These are phyloP conservation scores for Amylocystis lapponica DNA, from an alignment of 768 basidiomycete genomes.

Conservation along the genomic window DNA sequence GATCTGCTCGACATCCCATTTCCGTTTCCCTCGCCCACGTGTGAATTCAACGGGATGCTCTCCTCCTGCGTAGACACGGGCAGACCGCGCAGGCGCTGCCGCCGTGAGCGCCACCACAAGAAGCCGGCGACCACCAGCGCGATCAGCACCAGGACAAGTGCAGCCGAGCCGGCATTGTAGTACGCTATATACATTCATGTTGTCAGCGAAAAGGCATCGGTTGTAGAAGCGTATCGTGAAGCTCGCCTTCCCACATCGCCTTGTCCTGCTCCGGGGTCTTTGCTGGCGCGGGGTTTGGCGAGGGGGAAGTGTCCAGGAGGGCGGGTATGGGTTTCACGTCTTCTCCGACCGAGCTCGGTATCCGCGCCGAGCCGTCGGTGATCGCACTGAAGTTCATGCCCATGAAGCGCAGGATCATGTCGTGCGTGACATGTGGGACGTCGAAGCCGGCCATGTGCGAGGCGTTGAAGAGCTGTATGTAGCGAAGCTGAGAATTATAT, in stretches of 20 bases:
- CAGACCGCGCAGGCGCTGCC: constrained; percentile 34
- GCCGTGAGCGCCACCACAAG: constrained; percentile 71
- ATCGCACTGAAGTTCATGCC: constrained; percentile 81
- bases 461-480: constrained; percentile 66
- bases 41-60: constrained; percentile 57
- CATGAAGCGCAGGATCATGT: constrained; percentile 99
- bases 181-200: constrained; percentile 51
- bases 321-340: constrained; percentile 60
- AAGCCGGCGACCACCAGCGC: constrained; percentile 62
- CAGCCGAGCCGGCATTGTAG: constrained; percentile 88
- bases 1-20: constrained; percentile 13
- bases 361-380: constrained; percentile 71
- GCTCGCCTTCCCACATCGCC: constrained; percentile 86
- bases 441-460: constrained; percentile 97
- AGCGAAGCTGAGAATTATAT: background rate
- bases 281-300: constrained; percentile 32
- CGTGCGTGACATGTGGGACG: constrained; percentile 81
- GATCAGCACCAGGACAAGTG: constrained; percentile 76
- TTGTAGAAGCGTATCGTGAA: background rate
- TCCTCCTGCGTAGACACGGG: constrained; percentile 51
- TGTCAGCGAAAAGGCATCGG: background rate
- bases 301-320: constrained; percentile 35
- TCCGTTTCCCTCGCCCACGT: constrained; percentile 19
- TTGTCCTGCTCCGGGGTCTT: constrained; percentile 75
- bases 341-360: constrained; percentile 76